Percentiles rank a stretch among this genome's conserved stretches.
These are phyloP conservation scores for Colletotrichum salicis DNA, from an alignment of 2,329 filamentous ascomycete genomes.

Conservation along the genomic window DNA sequence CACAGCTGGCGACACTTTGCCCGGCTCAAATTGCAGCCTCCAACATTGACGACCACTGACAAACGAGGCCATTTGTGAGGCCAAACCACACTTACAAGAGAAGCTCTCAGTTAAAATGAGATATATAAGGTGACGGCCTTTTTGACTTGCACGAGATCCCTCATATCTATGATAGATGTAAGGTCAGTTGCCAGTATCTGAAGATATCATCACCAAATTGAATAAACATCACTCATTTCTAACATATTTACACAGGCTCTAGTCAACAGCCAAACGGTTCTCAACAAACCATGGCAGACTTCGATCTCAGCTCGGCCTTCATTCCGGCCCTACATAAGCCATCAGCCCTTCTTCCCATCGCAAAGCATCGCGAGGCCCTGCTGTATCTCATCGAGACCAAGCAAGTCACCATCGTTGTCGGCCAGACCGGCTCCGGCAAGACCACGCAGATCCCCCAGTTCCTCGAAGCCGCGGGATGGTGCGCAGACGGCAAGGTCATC, in stretches of 20 bases:
- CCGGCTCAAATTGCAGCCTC: background rate
- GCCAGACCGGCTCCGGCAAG: conserved; percentile 94
- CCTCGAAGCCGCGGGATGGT: conserved; percentile 90
- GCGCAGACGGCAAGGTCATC: conserved; percentile 81
- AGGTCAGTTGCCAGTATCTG: background rate
- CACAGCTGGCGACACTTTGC: rapidly evolving
- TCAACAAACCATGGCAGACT: conserved; percentile 60
- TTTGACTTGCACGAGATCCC: background rate
- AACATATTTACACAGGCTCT: background rate
- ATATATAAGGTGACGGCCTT: background rate
- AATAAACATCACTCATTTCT: background rate
- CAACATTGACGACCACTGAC: background rate
- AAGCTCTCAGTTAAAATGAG: background rate
- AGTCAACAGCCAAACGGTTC: background rate
- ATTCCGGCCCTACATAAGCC: conserved; percentile 91
- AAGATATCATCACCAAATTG: background rate
- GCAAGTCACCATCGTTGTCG: conserved; percentile 88
- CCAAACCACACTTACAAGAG: background rate
- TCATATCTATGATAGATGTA: background rate
- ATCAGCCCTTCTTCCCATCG: conserved; percentile 83
- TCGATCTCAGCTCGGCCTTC: conserved; percentile 67
- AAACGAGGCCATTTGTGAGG: background rate
- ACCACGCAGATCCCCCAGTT: conserved; percentile 96
- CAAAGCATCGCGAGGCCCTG: conserved; percentile 80
- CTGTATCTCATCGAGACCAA: conserved; percentile 88